Evolutionary conservation across 768 basidiomycete species (phyloP).

Genomic region (Naganishia onofrii): DNA sequence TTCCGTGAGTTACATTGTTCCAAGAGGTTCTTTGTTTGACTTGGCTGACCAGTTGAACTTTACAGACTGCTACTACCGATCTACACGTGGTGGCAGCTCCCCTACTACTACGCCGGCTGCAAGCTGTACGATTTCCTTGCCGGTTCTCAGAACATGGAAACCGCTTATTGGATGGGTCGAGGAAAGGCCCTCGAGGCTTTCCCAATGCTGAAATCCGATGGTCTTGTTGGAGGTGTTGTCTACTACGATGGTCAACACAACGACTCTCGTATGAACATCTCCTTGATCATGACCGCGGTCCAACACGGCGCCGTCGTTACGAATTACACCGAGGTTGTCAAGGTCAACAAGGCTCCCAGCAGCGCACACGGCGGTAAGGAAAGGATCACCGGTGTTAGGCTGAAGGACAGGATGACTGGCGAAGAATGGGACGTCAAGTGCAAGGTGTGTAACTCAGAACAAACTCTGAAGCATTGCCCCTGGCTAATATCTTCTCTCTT

Average conservation of each 20-base stretch:
- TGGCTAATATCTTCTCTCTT: not conserved
- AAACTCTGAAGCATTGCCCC: constrained; percentile 39
- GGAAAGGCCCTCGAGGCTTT: constrained; percentile 90
- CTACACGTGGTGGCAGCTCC: constrained; percentile 97
- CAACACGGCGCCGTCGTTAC: constrained; percentile 81
- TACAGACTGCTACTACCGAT: constrained; percentile 85
- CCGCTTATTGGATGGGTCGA: constrained; percentile 90
- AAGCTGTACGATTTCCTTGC: constrained; percentile 95
- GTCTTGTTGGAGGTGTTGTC: constrained; percentile 88
- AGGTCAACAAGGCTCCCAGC: constrained; percentile 63
- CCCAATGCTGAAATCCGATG: constrained; percentile 91
- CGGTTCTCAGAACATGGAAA: constrained; percentile 94
- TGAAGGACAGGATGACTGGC: constrained; percentile 79
- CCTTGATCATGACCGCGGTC: constrained; percentile 89
- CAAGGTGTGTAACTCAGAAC: constrained; percentile 60
- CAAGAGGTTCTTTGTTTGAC: not conserved
- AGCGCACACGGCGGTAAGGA: constrained; percentile 54
- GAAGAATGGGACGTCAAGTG: constrained; percentile 77
- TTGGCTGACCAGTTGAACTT: not conserved
- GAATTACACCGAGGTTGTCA: constrained; percentile 84
- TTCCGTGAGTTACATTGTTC: constrained; percentile 59
- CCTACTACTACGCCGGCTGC: constrained; percentile 91
- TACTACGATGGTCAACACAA: constrained; percentile 99
- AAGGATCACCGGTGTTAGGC: constrained; percentile 68
- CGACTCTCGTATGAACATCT: constrained; percentile 96